Percentiles rank a stretch among this genome's conserved stretches.
These are phyloP conservation scores for Amaranthus cruentus DNA, from an alignment of 148 eudicot genomes.

Conservation along the genomic window DNA sequence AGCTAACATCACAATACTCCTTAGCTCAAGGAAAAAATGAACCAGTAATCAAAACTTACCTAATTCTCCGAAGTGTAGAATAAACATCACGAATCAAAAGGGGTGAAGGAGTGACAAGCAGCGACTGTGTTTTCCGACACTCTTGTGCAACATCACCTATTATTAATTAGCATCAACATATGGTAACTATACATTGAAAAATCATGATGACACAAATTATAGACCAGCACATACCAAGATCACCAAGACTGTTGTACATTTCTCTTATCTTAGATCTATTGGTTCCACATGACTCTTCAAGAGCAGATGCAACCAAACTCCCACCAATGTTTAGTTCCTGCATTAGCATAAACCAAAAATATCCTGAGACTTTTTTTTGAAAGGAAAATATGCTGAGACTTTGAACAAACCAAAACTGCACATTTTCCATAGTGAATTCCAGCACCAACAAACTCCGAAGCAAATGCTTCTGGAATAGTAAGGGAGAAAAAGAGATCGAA, in stretches of 20 bases:
- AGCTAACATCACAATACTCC: slow-evolving; percentile 7
- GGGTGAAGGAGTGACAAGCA: slow-evolving; percentile 73
- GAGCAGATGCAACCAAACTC: slow-evolving; percentile 64
- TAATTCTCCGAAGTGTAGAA: slow-evolving; percentile 65
- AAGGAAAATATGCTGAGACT: background rate
- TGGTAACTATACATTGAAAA: slow-evolving; percentile 15
- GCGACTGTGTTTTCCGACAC: slow-evolving; percentile 85
- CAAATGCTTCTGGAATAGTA: background rate
- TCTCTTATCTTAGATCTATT: slow-evolving; percentile 69
- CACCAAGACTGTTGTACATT: slow-evolving; percentile 70
- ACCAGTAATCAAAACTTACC: slow-evolving; percentile 38
- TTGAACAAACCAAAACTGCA: background rate
- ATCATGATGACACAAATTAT: background rate
- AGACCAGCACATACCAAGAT: slow-evolving; percentile 68
- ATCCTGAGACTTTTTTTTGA: background rate
- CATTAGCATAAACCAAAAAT: slow-evolving; percentile 14
- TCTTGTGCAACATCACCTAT: slow-evolving; percentile 97
- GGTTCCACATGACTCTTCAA: slow-evolving; percentile 94
- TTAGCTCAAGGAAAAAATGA: background rate
- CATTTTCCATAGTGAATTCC: background rate
- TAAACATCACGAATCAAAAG: slow-evolving; percentile 81
- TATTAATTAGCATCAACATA: slow-evolving; percentile 17
- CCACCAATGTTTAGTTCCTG: slow-evolving; percentile 94
- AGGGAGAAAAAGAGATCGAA: background rate
- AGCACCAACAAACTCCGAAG: background rate